phyloP scores from a whole-genome alignment of 2,329 filamentous ascomycete species.

The Pseudogymnoascus sp. region DNA sequence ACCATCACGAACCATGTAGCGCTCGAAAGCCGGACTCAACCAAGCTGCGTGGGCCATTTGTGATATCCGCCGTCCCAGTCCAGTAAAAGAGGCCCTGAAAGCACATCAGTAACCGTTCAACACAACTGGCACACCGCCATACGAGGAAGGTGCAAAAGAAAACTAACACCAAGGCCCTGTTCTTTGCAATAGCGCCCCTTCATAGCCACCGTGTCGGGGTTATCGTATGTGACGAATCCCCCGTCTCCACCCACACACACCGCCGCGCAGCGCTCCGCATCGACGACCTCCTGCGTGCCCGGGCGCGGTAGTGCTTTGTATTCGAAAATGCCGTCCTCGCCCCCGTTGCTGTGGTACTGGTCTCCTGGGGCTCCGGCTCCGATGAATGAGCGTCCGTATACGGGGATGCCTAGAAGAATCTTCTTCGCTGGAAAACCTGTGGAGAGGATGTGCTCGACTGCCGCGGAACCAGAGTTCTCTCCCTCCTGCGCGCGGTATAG shows the following conservation, averaged over 20 bases:
- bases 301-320: slow-evolving; percentile 59
- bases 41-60: slow-evolving; percentile 47
- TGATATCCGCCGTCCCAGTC: slow-evolving; percentile 65
- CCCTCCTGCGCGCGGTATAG: slow-evolving; percentile 54
- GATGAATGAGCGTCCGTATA: slow-evolving; percentile 68
- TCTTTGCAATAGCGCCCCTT: slow-evolving; percentile 68
- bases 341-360: slow-evolving; percentile 43
- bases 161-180: slow-evolving; percentile 52
- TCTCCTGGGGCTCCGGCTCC: slow-evolving; percentile 57
- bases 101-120: slow-evolving; percentile 10
- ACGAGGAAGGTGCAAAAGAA: neutral
- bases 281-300: slow-evolving; percentile 56
- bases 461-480: slow-evolving; percentile 57
- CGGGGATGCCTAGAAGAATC: slow-evolving; percentile 66
- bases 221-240: slow-evolving; percentile 75
- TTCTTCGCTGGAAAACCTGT: slow-evolving; percentile 61
- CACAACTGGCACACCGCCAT: slow-evolving; percentile 1
- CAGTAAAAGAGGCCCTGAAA: slow-evolving; percentile 71
- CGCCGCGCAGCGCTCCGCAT: slow-evolving; percentile 59
- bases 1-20: slow-evolving; percentile 33
- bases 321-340: slow-evolving; percentile 64
- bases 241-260: slow-evolving; percentile 65
- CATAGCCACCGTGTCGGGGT: slow-evolving; percentile 62
- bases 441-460: slow-evolving; percentile 55
- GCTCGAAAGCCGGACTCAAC: slow-evolving; percentile 51